phyloP scores from a whole-genome alignment of 179 eudicot species.

The Actinidia chinensis region DNA sequence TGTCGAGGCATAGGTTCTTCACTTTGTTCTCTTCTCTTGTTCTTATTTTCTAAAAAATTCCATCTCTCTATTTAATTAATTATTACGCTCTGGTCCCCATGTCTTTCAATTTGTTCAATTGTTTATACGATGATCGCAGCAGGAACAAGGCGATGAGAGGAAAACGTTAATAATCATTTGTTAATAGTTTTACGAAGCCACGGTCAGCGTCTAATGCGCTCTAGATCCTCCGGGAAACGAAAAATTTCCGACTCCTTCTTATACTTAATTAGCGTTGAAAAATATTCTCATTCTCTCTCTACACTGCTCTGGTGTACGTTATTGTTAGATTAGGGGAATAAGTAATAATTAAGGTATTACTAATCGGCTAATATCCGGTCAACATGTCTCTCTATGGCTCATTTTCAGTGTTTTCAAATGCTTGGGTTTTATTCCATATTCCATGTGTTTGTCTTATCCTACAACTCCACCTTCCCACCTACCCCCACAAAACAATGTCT shows the following conservation, averaged over 20 bases:
- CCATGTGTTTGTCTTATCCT: constrained; percentile 53
- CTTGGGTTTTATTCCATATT: constrained; percentile 46
- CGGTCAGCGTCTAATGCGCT: constrained; percentile 85
- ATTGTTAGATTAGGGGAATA: constrained; percentile 12
- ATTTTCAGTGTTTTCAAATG: constrained; percentile 27
- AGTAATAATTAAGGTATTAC: not conserved
- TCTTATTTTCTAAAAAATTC: constrained; percentile 4
- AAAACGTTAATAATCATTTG: constrained; percentile 6
- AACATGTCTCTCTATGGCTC: constrained; percentile 26
- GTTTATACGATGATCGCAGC: not conserved
- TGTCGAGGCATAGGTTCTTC: constrained; percentile 23
- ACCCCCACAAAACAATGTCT: not conserved
- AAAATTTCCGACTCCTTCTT: constrained; percentile 35
- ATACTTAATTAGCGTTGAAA: not conserved
- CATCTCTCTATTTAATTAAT: not conserved
- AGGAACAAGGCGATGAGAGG: not conserved
- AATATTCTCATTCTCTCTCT: not conserved
- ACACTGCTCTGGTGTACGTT: not conserved
- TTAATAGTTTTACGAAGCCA: constrained; percentile 31
- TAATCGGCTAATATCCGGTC: constrained; percentile 25
- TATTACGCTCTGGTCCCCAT: constrained; percentile 12
- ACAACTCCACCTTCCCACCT: not conserved
- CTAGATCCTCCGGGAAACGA: constrained; percentile 68
- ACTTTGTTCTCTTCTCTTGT: constrained; percentile 31
- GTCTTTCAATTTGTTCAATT: constrained; percentile 5